Base-by-base conservation (phyloP, 2,329 filamentous ascomycete genomes). In the Alternaria infectoria region DNA sequence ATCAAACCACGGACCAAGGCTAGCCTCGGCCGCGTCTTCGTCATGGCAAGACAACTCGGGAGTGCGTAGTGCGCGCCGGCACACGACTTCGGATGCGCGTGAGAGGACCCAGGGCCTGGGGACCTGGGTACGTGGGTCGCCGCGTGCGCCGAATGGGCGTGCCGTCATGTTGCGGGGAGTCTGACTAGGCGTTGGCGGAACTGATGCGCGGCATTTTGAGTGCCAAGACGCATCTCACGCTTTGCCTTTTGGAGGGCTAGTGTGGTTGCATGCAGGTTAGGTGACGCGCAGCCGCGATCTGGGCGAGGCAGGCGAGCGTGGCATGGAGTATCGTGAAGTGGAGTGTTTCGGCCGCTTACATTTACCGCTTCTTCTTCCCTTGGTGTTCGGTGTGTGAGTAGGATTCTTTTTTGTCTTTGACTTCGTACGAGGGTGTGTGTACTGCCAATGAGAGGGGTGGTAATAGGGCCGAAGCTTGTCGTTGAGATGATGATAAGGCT, bases 81-180 rank as follows among this genome's bases (percentile, higher is more conserved):
- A 74, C 36, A 69, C 65, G 67, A 64, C 64, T 51, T 74, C 71
- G 71, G 71, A 47, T 74, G 66, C 62, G 15, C 32, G 4, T 2
- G 64, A 64, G 30, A 54, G 19, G 54, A 54, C 59, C 66, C 60
- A 67, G 51, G 44, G 57, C 43, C 21, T 61, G 54, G 54, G 21
- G 30, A 17, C 44, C 28, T 52, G 54, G 54, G 54, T 57, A 65
- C 49, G 57, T 40, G 36, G 36, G 23, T 56, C 15, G 59, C 55
- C 36, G 45, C 46, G 57, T 67, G 58, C 36, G 69, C 69, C 62
- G 59, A 64, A 46, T 54, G 23, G 40, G 62, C 66, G 61, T 74
- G 65, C 70, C 71, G 70, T 69, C 68, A 74, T 69, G 61, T 72
- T 73, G 71, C 71, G 71, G 71, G 71, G 67, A 66, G 58, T 28